phyloP scores from a whole-genome alignment of 2,329 filamentous ascomycete species.

The Byssochlamys sp. region DNA sequence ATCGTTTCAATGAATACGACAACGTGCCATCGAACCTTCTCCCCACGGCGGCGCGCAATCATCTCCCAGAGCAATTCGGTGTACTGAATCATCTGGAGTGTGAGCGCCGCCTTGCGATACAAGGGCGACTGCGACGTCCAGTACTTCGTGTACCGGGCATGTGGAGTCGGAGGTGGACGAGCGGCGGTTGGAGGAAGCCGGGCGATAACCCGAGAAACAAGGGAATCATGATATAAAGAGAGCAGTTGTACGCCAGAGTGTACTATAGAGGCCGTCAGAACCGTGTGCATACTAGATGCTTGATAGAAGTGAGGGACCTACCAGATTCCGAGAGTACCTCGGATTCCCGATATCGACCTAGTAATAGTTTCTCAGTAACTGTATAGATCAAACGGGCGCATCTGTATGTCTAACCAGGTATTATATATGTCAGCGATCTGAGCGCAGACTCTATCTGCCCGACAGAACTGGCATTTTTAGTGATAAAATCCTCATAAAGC shows the following conservation, averaged over 20 bases:
- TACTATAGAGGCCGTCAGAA: conserved; percentile 34
- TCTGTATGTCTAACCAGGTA: conserved; percentile 51
- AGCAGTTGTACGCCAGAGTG: conserved; percentile 83
- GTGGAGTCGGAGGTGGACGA: conserved; percentile 44
- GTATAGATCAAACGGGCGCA: neutral
- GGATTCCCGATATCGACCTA: conserved; percentile 54
- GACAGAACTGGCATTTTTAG: conserved; percentile 85
- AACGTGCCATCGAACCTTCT: conserved; percentile 73
- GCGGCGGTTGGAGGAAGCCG: conserved; percentile 45
- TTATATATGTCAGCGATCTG: conserved; percentile 87
- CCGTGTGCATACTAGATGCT: neutral
- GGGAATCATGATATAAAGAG: conserved; percentile 81
- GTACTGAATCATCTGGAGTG: conserved; percentile 84
- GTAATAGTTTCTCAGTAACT: neutral
- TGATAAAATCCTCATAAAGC: conserved; percentile 64
- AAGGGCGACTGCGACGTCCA: conserved; percentile 54
- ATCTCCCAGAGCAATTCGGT: conserved; percentile 97
- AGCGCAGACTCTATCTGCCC: conserved; percentile 90
- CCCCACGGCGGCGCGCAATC: conserved; percentile 75
- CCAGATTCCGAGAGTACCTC: conserved; percentile 87
- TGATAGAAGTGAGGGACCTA: conserved; percentile 30
- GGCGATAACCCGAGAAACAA: conserved; percentile 59
- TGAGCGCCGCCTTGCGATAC: conserved; percentile 71
- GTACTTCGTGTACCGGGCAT: conserved; percentile 56
- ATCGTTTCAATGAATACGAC: conserved; percentile 74